phyloP scores from a whole-genome alignment of 257 asterid genomes.

The Solanum lignicaule region DNA sequence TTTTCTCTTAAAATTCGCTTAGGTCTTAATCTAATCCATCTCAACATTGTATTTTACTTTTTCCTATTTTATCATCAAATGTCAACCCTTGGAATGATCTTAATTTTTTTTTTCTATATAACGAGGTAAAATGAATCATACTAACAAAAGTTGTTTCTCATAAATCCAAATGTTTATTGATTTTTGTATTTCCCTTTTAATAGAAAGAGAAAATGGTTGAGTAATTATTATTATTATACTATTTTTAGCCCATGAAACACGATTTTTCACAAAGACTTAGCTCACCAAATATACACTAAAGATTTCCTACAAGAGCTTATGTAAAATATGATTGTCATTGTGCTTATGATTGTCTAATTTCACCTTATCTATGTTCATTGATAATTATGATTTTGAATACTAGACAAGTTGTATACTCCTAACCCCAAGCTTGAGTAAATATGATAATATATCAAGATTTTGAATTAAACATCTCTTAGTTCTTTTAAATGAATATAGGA shows the following conservation, averaged over 20 bases:
- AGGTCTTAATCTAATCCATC: background rate
- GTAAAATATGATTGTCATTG: background rate
- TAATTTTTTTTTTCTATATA: background rate
- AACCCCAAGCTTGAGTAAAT: background rate
- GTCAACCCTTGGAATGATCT: background rate
- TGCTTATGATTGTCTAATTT: background rate
- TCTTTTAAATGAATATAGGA: too few relatives aligned
- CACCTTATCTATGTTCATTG: background rate
- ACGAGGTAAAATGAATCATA: background rate
- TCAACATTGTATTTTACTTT: background rate
- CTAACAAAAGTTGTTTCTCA: background rate
- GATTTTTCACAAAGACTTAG: background rate
- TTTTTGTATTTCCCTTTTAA: background rate
- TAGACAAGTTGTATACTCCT: background rate
- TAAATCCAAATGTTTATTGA: background rate
- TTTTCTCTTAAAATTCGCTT: background rate
- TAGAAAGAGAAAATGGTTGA: background rate
- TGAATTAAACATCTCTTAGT: background rate
- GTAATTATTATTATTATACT: background rate
- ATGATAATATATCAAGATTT: background rate
- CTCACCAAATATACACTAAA: too few relatives aligned
- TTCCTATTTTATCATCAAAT: background rate
- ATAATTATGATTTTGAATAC: background rate
- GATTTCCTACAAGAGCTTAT: too few relatives aligned
- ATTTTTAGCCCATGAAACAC: background rate